Evolutionary conservation across 2,329 filamentous ascomycete species (phyloP), one percentile per base, ranked within the genome.

Genomic region (Ceratocystis smalleyi): DNA sequence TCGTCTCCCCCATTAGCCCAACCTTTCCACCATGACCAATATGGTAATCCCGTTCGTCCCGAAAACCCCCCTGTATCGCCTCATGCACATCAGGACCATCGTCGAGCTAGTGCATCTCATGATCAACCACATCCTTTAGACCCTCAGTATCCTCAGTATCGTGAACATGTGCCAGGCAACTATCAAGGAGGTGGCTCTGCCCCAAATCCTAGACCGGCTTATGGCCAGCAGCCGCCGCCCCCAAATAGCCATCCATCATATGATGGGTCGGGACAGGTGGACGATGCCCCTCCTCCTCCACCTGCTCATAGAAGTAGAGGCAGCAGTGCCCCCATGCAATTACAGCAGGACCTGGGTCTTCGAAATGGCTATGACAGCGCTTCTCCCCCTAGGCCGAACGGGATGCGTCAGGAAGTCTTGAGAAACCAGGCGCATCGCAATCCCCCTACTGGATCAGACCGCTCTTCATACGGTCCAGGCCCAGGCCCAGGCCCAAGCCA

Each of bases 361-460:
- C 49, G 65, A 6, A 22, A 70, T 60, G 73, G 72, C 57, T 76
- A 73, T 64, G 79, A 81, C 35, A 67, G 70, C 24, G 55, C 22
- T 2, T 72, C 75, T 1, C 71, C 75, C 19, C 74, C 73, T 47
- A 80, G 79, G 69, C 72, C 73, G 2, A 73, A 74, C 1, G 75
- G 75, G 1, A 83, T 84, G 80, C 77, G 81, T 64, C 80, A 83
- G 54, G 81, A 83, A 64, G 81, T 84, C 10, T 70, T 84, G 67
- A 77, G 78, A 66, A 81, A 73, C 63, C 81, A 83, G 69, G 81
- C 82, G 2, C 81, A 83, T 69, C 75, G 82, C 51, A 74, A 80
- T 51, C 80, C 81, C 0, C 70, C 74, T 17, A 19, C 24, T 19
- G 24, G 57, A 2, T 73, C 78, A 0, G 83, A 83, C 63, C 79